phyloP scores from a whole-genome alignment of 1,284 basidiomycete species.

The Chalciporus sp. region DNA sequence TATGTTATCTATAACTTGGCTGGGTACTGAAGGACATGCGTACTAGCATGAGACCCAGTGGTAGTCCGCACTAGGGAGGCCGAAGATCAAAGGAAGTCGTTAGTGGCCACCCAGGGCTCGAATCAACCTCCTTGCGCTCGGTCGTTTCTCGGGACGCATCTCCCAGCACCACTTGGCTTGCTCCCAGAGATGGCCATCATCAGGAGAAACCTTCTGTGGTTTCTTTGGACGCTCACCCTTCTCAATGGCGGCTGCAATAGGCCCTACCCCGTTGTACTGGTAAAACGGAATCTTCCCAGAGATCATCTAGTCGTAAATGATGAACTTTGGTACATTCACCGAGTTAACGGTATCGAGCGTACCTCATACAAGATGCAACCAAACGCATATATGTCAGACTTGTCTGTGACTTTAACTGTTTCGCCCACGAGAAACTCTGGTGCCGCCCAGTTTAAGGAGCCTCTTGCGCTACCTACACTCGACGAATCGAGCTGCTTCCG shows the following conservation, averaged over 20 bases:
- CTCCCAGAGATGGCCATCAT: constrained; percentile 20
- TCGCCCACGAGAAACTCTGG: constrained; percentile 27
- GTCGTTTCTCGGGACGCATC: constrained; percentile 13
- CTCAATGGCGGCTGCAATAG: constrained; percentile 1
- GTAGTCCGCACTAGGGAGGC: too few relatives aligned
- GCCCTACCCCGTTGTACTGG: rapidly evolving
- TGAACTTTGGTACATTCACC: neutral
- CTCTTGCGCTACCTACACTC: constrained; percentile 18
- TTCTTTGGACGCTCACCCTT: constrained; percentile 3
- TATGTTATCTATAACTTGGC: too few relatives aligned
- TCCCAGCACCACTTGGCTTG: constrained; percentile 14
- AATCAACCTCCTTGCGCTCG: constrained; percentile 12
- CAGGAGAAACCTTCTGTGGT: constrained; percentile 7
- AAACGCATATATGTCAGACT: constrained; percentile 32
- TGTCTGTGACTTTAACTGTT: constrained; percentile 14
- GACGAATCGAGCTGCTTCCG: constrained; percentile 28
- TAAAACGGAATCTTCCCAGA: constrained; percentile 27
- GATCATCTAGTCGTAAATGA: constrained; percentile 21
- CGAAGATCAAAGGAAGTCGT: too few relatives aligned
- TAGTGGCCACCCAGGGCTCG: neutral
- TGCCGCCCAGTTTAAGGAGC: constrained; percentile 30
- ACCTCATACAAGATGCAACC: constrained; percentile 37
- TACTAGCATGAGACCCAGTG: too few relatives aligned
- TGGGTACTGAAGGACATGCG: too few relatives aligned
- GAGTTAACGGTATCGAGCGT: neutral